These are phyloP conservation scores for Phycomyces nitens DNA, from an alignment of 192 early-diverging fungal species.

Conservation along the genomic window DNA sequence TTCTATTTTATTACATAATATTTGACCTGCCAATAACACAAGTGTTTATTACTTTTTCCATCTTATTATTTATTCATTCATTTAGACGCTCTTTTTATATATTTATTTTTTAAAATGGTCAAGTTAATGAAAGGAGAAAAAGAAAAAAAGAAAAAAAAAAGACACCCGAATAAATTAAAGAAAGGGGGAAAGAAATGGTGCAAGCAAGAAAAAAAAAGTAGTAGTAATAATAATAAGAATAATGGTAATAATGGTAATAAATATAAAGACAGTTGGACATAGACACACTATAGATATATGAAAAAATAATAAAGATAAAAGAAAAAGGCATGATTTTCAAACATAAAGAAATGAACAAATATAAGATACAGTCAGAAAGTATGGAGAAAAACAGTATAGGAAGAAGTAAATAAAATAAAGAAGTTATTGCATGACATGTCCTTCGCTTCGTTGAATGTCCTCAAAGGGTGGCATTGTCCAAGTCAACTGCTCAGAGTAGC, in stretches of 20 bases:
- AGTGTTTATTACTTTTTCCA: no score
- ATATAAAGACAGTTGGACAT: neutral
- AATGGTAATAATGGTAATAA: neutral
- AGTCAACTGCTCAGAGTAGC: neutral
- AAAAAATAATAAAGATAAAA: neutral
- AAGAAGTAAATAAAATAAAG: neutral
- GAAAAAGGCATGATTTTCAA: neutral
- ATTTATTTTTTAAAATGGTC: no score
- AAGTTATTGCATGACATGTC: conserved; percentile 16
- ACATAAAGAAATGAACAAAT: neutral
- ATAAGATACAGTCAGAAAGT: neutral
- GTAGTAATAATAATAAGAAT: neutral
- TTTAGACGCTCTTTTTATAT: no score
- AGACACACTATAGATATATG: neutral
- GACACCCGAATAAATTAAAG: neutral
- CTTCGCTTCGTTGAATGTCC: conserved; percentile 10
- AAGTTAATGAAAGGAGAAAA: neutral
- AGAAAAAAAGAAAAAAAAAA: neutral
- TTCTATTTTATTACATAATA: no score
- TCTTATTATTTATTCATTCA: no score
- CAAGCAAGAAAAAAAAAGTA: no score
- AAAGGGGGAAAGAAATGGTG: neutral
- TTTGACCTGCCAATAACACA: no score
- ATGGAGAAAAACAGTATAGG: neutral
- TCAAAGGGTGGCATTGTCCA: conserved; percentile 6